Conservation (phyloP, 331 rosid species). For the Rosa hybrid region DNA sequence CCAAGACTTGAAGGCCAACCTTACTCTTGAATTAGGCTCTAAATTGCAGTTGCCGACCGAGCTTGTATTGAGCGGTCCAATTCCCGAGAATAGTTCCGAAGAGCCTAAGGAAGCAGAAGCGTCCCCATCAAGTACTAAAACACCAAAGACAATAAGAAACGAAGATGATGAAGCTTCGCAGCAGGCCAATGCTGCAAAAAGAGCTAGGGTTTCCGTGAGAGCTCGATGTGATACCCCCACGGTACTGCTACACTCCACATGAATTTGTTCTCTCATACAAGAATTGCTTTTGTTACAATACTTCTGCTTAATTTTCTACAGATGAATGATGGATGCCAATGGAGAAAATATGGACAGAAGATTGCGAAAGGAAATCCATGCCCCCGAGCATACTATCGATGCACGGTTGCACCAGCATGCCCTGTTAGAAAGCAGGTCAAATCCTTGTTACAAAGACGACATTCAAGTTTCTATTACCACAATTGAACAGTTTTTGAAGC, state of each 20-base stretch:
- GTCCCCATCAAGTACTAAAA: conserved; percentile 36
- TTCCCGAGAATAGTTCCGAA: conserved; percentile 29
- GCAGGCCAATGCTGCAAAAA: conserved; percentile 38
- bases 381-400: conserved; percentile 95
- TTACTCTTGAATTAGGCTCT: conserved; percentile 50
- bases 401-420: conserved; percentile 76
- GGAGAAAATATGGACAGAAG: conserved; percentile 97
- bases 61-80: conserved; percentile 3
- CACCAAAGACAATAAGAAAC: conserved; percentile 25
- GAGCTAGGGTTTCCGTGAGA: conserved; percentile 70
- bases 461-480: neutral
- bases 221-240: conserved; percentile 64
- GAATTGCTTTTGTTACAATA: neutral
- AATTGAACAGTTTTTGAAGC: neutral
- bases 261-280: neutral
- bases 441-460: neutral
- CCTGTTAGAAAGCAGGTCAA: conserved; percentile 85
- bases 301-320: conserved; percentile 1
- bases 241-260: conserved; percentile 31
- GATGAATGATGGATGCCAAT: conserved; percentile 95
- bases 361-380: conserved; percentile 91
- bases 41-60: conserved; percentile 4
- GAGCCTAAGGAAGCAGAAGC: conserved; percentile 33
- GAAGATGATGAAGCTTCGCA: conserved; percentile 34
- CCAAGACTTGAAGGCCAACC: conserved; percentile 34